Base-by-base conservation (phyloP, 805 yeast species). In the Spencermartinsiella europaea region DNA sequence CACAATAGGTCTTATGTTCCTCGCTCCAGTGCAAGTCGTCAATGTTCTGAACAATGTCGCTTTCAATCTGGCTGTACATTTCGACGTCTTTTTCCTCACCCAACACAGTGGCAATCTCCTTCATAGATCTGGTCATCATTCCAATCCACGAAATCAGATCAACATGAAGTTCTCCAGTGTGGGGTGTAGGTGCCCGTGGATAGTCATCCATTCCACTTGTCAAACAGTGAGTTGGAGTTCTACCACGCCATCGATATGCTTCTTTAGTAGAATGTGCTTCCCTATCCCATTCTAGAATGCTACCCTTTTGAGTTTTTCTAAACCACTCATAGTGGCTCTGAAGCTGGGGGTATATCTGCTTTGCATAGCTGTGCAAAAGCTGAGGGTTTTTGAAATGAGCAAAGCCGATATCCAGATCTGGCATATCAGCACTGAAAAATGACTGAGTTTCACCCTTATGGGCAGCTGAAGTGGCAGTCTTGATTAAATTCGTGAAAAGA, bases 181-280 rank as follows among this genome's bases (percentile, higher is more conserved):
- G 96, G 1, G 95, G 91, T 4, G 76, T 78, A 21, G 71, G 68
- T 1, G 89, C 83, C 51, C 99, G 77, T 31, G 99, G 99, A 60
- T 90, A 93, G 61, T 93, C 99, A 65, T 93, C 99, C 33, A 93
- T 64, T 0, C 99, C 99, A 64, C 95, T 83, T 5, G 99, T 93
- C 44, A 91, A 71, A 62, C 95, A 85, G 58, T 87, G 96, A 2
- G 81, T 76, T 17, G 73, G 69, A 0, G 96, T 85, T 54, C 98
- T 79, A 3, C 98, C 99, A 48, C 88, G 76, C 99, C 99, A 93
- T 62, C 95, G 74, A 63, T 84, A 93, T 0, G 81, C 85, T 61
- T 89, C 96, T 5, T 63, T 60, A 19, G 61, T 50, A 3, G 82
- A 73, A 17, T 72, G 67, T 19, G 63, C 54, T 7, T 70, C 68